Percentiles rank a stretch among this genome's conserved stretches.
These are phyloP conservation scores for Candida golubevii DNA, from an alignment of 805 yeast genomes.

Conservation along the genomic window DNA sequence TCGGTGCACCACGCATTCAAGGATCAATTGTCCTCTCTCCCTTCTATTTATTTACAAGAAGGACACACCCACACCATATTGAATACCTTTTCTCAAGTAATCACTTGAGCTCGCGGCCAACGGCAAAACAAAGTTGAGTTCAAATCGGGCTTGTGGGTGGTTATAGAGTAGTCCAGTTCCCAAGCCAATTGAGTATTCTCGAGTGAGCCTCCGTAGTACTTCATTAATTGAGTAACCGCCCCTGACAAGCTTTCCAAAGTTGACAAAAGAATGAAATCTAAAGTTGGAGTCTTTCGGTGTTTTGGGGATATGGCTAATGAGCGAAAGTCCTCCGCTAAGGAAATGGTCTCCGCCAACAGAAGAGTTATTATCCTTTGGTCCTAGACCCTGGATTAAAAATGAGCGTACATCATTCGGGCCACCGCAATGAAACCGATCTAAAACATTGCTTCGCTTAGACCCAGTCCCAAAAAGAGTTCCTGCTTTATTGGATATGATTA, in stretches of 20 bases:
- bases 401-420: conserved; percentile 59
- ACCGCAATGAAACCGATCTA: conserved; percentile 55
- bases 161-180: conserved; percentile 51
- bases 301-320: conserved; percentile 42
- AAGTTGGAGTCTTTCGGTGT: conserved; percentile 41
- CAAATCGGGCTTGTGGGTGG: conserved; percentile 57
- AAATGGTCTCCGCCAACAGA: conserved; percentile 52
- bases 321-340: conserved; percentile 42
- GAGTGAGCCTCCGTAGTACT: conserved; percentile 11
- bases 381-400: conserved; percentile 48
- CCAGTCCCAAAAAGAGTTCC: conserved; percentile 27
- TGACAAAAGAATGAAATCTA: conserved; percentile 45
- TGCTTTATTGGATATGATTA: conserved; percentile 28
- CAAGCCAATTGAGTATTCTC: conserved; percentile 32
- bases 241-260: conserved; percentile 41
- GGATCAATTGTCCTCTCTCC: too few species aligned
- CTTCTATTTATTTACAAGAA: conserved; percentile 35
- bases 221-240: conserved; percentile 5
- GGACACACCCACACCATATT: conserved; percentile 57
- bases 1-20: too few species aligned
- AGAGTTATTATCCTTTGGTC: conserved; percentile 49
- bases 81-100: conserved; percentile 47
- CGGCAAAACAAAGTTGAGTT: conserved; percentile 53
- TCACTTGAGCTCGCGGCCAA: conserved; percentile 43
- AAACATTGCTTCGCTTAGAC: conserved; percentile 29